phyloP scores from a whole-genome alignment of 257 asterid genomes.

The Misopates orontium region DNA sequence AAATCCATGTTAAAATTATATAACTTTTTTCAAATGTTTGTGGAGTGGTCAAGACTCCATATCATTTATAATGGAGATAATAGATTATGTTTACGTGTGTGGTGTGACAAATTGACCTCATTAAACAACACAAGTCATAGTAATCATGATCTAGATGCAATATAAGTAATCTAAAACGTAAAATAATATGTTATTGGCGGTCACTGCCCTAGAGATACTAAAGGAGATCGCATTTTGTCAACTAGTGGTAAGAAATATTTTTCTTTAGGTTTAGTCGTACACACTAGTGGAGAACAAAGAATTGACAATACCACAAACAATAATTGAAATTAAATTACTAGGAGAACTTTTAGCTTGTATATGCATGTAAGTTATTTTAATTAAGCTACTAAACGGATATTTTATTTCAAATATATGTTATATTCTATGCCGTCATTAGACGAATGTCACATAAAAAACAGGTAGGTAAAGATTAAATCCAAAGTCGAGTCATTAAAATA shows the following conservation, averaged over 20 bases:
- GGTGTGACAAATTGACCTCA: constrained; percentile 15
- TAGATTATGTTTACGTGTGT: background rate
- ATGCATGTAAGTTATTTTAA: background rate
- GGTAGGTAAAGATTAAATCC: too few relatives aligned
- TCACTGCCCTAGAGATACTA: constrained; percentile 39
- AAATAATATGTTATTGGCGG: constrained; percentile 29
- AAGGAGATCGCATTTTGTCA: constrained; percentile 43
- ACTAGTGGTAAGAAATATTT: constrained; percentile 2
- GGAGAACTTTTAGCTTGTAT: background rate
- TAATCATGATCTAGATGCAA: constrained; percentile 10
- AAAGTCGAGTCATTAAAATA: too few relatives aligned
- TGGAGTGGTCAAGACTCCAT: background rate
- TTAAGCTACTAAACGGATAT: background rate
- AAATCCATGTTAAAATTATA: background rate
- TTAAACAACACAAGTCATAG: background rate
- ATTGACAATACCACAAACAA: constrained; percentile 1
- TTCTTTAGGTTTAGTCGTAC: background rate
- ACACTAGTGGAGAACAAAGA: background rate
- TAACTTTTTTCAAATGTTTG: background rate
- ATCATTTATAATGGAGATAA: background rate
- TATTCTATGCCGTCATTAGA: too few relatives aligned
- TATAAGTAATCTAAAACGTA: too few relatives aligned
- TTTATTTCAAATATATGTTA: too few relatives aligned
- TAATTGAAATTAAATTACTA: background rate
- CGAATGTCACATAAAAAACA: too few relatives aligned